Evolutionary conservation across 305 asterid genomes (phyloP), one percentile per base, ranked within the genome.

Genomic region (Ajuga reptans): DNA sequence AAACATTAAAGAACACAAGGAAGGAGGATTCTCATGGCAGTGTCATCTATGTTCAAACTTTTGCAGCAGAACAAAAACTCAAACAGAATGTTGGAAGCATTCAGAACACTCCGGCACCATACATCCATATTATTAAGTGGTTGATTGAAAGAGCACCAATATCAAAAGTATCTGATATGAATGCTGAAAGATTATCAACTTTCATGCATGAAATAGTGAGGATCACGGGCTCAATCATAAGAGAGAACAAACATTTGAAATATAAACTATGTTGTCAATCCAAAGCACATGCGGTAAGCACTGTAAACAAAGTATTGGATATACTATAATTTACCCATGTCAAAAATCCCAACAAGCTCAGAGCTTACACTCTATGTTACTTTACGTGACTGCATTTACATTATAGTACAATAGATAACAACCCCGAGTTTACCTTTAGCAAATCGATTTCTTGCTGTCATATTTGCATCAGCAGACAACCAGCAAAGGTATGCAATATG

Each of bases 401-500:
- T 41, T 36, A 55, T n/a, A 64, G 16, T 50, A 53, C 21, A 49
- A 64, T 12, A 73, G 17, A 64, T 53, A 43, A n/a, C 33, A 59
- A 34, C 43, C 54, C 15, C 55, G 59, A 50, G 29, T 68, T 76
- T 81, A 91, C 97, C 97, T 87, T 91, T 24, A 91, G 89, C 83
- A 91, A 78, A 81, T 91, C 97, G 34, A 91, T 91, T 86, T 91
- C 97, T 91, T 87, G 97, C 97, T 91, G 88, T 81, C 78, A 72
- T 63, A 72, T 80, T 64, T 81, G 77, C 52, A 66, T 37, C 56
- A 53, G 65, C 71, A 53, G 77, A 66, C 70, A 72, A 71, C 39
- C 34, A 62, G 61, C 46, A 33, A 67, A 52, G 80, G 73, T 66
- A 58, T 55, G 75, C 78, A 69, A 78, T 49, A 74, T 77, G 34